Percentiles rank a stretch among this genome's conserved stretches.
Conservation (phyloP, 2,329 filamentous ascomycete genomes). For the Scedosporium minutisporum region DNA sequence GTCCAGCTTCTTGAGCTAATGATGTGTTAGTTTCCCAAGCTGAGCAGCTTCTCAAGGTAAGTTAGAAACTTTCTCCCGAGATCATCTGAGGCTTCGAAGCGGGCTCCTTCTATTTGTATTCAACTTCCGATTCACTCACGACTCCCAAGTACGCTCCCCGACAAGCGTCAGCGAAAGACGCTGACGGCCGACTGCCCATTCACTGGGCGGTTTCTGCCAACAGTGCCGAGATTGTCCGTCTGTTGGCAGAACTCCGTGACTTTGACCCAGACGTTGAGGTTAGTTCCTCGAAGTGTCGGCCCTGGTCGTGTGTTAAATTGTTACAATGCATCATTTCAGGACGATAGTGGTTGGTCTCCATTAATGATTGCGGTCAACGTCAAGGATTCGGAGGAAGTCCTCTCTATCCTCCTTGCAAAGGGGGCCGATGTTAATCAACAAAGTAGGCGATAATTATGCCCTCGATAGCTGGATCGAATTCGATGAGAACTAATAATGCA, state of each 20-base stretch:
- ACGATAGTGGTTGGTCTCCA: conserved; percentile 72
- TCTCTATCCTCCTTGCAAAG: conserved; percentile 57
- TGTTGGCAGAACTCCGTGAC: conserved; percentile 58
- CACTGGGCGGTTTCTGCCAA: conserved; percentile 93
- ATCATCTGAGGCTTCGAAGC: too few species aligned
- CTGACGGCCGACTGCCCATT: conserved; percentile 80
- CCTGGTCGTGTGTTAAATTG: background rate
- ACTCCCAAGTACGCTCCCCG: conserved; percentile 61
- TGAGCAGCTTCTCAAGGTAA: conserved; percentile 1
- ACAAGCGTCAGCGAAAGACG: conserved; percentile 62
- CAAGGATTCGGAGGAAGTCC: conserved; percentile 59
- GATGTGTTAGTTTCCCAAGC: background rate
- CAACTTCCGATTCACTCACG: background rate
- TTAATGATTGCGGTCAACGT: conserved; percentile 75
- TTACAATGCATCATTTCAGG: conserved; percentile 30
- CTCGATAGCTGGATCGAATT: too few species aligned
- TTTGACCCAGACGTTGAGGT: conserved; percentile 83
- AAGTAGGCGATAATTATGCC: conserved; percentile 34
- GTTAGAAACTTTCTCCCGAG: too few species aligned
- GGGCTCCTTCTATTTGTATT: background rate
- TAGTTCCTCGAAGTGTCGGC: conserved; percentile 5
- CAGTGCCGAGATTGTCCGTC: conserved; percentile 60
- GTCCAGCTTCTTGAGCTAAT: background rate
- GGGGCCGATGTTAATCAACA: conserved; percentile 65
- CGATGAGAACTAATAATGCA: conserved; percentile 10